Evolutionary conservation across 345 rosid species (phyloP).

Genomic region (Rhizophora apiculata): DNA sequence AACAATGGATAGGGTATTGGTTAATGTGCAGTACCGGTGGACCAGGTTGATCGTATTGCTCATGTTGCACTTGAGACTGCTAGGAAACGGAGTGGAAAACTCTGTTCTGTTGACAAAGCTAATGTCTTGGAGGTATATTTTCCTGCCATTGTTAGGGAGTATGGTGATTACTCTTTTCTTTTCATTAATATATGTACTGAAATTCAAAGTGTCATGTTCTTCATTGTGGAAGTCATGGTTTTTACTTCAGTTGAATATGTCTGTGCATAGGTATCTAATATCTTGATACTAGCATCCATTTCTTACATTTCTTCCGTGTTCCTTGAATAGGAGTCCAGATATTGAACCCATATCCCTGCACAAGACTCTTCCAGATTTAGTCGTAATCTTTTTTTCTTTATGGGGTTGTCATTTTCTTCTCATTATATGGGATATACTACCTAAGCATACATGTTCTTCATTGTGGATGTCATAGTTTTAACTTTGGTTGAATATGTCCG

Average conservation of each 20-base stretch:
- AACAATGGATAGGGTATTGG: neutral
- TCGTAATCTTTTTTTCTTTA: too few species aligned
- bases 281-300: too few species aligned
- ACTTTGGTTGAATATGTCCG: too few species aligned
- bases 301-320: too few species aligned
- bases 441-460: too few species aligned
- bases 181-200: neutral
- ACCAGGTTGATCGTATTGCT: constrained; percentile 92
- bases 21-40: constrained; percentile 14
- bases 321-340: too few species aligned
- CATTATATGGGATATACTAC: neutral
- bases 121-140: constrained; percentile 82
- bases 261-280: too few species aligned
- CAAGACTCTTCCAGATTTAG: neutral
- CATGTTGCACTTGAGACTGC: constrained; percentile 96
- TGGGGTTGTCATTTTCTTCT: neutral
- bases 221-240: too few species aligned
- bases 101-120: constrained; percentile 98
- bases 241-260: too few species aligned
- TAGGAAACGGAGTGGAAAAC: constrained; percentile 68
- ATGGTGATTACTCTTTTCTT: too few species aligned
- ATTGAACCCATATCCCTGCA: too few species aligned
- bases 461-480: too few species aligned
- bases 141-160: neutral
- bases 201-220: neutral